Conservation (phyloP, 1,139 yeast genomes). For the Blastobotrys capitulatus region DNA sequence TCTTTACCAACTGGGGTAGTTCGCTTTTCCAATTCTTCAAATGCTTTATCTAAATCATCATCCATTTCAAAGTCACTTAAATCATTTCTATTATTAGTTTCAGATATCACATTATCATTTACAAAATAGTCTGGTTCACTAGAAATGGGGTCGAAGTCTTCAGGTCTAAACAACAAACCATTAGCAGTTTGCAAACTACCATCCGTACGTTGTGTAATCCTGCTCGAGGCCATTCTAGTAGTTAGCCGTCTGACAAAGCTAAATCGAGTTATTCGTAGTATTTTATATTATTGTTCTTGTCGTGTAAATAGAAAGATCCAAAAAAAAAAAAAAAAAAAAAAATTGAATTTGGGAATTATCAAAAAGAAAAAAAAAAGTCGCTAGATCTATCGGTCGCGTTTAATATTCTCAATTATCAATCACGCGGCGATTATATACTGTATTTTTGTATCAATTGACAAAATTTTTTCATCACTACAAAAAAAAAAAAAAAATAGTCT, state of each 20-base stretch:
- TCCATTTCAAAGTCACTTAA: neutral
- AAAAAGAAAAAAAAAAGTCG: no score
- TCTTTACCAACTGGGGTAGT: neutral
- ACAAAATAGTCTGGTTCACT: neutral
- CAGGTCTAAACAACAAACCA: slow-evolving; percentile 1
- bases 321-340: no score
- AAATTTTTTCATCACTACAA: no score
- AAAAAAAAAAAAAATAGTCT: no score
- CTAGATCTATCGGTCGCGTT: no score
- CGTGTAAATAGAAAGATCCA: neutral
- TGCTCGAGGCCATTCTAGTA: neutral
- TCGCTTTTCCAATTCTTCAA: slow-evolving; percentile 5
- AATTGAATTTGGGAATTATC: no score
- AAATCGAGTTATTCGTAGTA: neutral
- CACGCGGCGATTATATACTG: no score
- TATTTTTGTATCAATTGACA: no score
- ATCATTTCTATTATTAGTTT: neutral
- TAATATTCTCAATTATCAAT: no score
- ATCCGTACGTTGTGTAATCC: slow-evolving; percentile 1
- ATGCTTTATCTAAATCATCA: slow-evolving; percentile 3
- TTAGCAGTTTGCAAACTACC: neutral
- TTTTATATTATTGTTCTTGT: no score
- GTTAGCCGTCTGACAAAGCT: neutral
- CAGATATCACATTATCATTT: neutral
- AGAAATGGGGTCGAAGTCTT: slow-evolving; percentile 9